Base-by-base conservation (phyloP, 1,284 basidiomycete species). In the Agaricales sp. region DNA sequence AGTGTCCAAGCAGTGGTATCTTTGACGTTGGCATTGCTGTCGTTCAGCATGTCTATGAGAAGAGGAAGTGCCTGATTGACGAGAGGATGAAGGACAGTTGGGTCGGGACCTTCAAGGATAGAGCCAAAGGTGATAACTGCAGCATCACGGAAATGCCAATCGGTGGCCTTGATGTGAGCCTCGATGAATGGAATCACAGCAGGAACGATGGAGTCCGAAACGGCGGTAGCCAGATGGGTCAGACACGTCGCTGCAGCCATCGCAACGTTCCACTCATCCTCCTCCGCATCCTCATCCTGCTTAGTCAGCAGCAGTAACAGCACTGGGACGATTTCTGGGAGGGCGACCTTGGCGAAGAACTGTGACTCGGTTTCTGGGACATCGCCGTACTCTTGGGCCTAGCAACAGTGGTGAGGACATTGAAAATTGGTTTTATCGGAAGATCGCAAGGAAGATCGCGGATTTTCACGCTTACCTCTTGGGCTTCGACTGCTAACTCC, bases 1-100 rank as follows among this genome's bases (percentile, higher is more conserved):
- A 99, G 75, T 0, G 96, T 98, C 95, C 96, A 99, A 1, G 96
- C 94, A 16, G 92, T 92, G 1, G 93, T 96, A 65, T 99, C 96
- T 66, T 94, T 92, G 58, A 99, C 96, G 53, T 92, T 87, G 2
- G 81, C 52, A 57, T 92, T 87, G 43, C 74, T 63, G 67, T 98
- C 95, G 46, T 73, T 75, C 83, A 99, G 93, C 93, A 98, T 97
- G 59, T 85, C 84, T 61, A 99, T 92, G 52, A 99, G 77, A 45
- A 94, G 86, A 14, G 92, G 91, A 4, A 99, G 75, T 2, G 96
- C 95, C 66, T 98, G 93, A 58, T 88, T 82, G 55, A 98, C 94
- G 39, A 99, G 82, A 19, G 93, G 92, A 19, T 83, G 86, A 45
- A 99, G 79, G 37, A 91, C 82, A 39, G 71, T 69, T 25, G 91